A percentile compares a stretch with the other conserved stretches of the same genome.
Conservation (phyloP, 129 eudicot genomes). For the Chrysanthemum seticuspe region DNA sequence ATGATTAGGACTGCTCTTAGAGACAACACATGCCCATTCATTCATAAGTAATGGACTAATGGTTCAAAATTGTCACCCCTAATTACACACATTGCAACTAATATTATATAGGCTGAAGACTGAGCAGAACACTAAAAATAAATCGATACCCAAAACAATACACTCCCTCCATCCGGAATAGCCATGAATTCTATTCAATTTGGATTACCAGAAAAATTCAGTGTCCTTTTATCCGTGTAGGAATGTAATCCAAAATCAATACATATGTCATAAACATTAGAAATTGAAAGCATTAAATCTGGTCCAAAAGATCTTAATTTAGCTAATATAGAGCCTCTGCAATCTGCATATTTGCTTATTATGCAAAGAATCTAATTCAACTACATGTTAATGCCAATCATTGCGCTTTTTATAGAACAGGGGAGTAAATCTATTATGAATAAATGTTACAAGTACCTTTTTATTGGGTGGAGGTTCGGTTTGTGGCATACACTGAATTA, state of each 20-base stretch:
- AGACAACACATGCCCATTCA: too few relatives aligned
- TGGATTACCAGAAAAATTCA: not conserved
- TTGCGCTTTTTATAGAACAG: not conserved
- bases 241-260: not conserved
- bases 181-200: too few relatives aligned
- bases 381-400: not conserved
- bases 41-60: too few relatives aligned
- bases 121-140: not conserved
- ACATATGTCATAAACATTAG: not conserved
- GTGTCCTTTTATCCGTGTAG: not conserved
- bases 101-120: not conserved
- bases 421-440: not conserved
- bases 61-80: too few relatives aligned
- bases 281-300: slow-evolving; percentile 5
- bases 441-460: slow-evolving; percentile 48
- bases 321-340: not conserved
- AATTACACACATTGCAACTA: not conserved
- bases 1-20: too few relatives aligned
- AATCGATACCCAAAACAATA: slow-evolving; percentile 1
- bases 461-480: slow-evolving; percentile 52
- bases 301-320: not conserved
- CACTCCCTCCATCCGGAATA: not conserved
- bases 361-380: slow-evolving; percentile 5
- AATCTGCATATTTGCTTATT: not conserved
- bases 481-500: slow-evolving; percentile 28